A percentile compares a stretch with the other conserved stretches of the same genome.
phyloP scores from a whole-genome alignment of 257 asterid species.

The Solanum rostratum region DNA sequence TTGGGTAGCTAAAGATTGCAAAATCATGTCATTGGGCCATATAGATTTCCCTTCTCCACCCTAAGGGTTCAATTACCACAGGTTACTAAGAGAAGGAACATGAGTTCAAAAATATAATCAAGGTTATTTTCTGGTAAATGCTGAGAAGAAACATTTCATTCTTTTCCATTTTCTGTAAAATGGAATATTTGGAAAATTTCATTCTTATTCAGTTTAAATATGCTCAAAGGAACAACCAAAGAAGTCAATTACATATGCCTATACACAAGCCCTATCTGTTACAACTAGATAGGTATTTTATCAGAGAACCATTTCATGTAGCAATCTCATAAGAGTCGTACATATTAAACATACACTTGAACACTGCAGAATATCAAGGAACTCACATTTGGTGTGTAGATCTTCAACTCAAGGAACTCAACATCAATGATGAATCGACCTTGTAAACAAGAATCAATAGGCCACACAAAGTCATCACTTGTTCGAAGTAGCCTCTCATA shows the following conservation, averaged over 20 bases:
- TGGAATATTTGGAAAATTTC: not conserved
- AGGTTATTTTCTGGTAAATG: not conserved
- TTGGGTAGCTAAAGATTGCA: constrained; percentile 47
- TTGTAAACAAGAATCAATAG: constrained; percentile 46
- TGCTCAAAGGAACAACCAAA: not conserved
- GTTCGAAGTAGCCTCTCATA: constrained; percentile 69
- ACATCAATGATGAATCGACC: constrained; percentile 74
- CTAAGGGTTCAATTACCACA: constrained; percentile 21
- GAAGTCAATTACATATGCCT: not conserved
- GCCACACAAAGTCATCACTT: constrained; percentile 80
- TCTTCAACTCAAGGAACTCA: constrained; percentile 83
- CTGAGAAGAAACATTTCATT: not conserved
- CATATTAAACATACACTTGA: not conserved
- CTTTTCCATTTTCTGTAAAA: not conserved
- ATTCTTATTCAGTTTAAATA: not conserved
- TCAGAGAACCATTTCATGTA: not conserved
- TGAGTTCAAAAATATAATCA: not conserved
- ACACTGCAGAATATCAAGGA: not conserved
- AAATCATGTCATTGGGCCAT: constrained; percentile 54
- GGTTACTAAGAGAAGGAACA: not conserved
- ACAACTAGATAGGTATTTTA: not conserved
- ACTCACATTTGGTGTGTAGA: constrained; percentile 51
- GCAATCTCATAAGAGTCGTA: not conserved
- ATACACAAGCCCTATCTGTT: not conserved
- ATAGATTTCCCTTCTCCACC: constrained; percentile 60